Base-by-base conservation (phyloP, 1,284 basidiomycete genomes). In the Anthracocystis panici-leucophaei region DNA sequence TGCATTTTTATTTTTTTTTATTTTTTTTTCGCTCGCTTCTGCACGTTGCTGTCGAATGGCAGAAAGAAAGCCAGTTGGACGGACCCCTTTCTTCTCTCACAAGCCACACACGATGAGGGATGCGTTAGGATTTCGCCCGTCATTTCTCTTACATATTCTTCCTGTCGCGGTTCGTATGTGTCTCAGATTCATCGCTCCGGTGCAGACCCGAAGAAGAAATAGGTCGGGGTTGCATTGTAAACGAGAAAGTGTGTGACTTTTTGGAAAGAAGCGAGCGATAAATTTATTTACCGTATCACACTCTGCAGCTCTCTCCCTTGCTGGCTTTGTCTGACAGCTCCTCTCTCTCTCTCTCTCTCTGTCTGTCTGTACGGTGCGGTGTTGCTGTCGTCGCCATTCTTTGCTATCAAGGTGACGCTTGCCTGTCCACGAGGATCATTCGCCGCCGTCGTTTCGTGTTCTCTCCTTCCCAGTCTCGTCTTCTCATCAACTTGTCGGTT, bases 81-180 rank as follows among this genome's bases (percentile, higher is more conserved):
- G 48, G 48, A 49, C 48, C 48, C 48, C 27, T 33, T 49, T 49
- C 46, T 46, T 48, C 46, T 48, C 46, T 48, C 46, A 46, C 35
- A 16, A 14, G 23, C 45, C 45, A 46, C 45, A 27, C 23, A 25
- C 12, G 25, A 38, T 38, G 14, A 12, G 35, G 31, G 10, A 33
- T 33, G 2, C 4, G 9, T 11, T 33, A 12, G 14, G 45, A 46
- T 9, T 27, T 18, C 45, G 23, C 23, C 45, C 45, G 25, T 7
- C 5, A 27, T 5, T 5, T 27, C 27, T 27, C 27, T 7, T 27
- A 4, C 27, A 29, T 29, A 25, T 29, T 12, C 4, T 38, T 38
- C 35, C 14, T 38, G 4, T 38, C 11, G 12, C 35, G 35, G 35
- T 6, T 48, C 27, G 14, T 7, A 8, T 29, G 27, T 48, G 46